phyloP scores from a whole-genome alignment of 2,329 filamentous ascomycete species.

The Phyllosticta ampelicida region DNA sequence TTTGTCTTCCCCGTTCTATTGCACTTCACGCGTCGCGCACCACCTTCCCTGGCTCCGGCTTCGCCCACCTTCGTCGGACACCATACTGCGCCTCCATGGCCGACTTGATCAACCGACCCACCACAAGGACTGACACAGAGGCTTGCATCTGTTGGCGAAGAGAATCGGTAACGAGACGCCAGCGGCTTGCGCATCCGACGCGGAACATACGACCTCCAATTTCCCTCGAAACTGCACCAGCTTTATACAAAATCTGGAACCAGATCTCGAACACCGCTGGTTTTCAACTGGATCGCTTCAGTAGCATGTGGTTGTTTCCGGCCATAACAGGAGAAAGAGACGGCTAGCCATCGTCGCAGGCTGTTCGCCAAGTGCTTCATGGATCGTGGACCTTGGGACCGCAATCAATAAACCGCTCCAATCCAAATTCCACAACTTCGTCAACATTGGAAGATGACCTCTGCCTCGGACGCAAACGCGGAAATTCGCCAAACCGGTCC shows the following conservation, averaged over 20 bases:
- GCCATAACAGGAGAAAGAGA: not conserved
- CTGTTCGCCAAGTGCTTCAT: not conserved
- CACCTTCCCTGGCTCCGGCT: not conserved
- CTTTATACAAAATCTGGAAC: not conserved
- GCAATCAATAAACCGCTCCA: too few species aligned
- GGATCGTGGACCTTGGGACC: too few species aligned
- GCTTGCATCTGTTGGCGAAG: not conserved
- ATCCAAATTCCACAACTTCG: not conserved
- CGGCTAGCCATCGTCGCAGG: not conserved
- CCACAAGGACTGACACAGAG: not conserved
- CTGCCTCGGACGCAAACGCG: not conserved
- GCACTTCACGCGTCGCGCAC: not conserved
- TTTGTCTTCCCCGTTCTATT: constrained; percentile 1
- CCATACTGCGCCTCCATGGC: not conserved
- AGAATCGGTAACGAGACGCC: not conserved
- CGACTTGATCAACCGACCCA: not conserved
- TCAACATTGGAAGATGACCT: not conserved
- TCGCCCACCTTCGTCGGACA: not conserved
- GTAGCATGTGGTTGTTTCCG: not conserved
- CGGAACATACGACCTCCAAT: not conserved
- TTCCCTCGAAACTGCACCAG: not conserved
- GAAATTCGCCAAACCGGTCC: not conserved
- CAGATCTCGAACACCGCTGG: not conserved
- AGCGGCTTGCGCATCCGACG: not conserved
- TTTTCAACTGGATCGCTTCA: too few species aligned